Base-by-base conservation (phyloP, 371 early-diverging fungal species). In the Zychaea mexicana region DNA sequence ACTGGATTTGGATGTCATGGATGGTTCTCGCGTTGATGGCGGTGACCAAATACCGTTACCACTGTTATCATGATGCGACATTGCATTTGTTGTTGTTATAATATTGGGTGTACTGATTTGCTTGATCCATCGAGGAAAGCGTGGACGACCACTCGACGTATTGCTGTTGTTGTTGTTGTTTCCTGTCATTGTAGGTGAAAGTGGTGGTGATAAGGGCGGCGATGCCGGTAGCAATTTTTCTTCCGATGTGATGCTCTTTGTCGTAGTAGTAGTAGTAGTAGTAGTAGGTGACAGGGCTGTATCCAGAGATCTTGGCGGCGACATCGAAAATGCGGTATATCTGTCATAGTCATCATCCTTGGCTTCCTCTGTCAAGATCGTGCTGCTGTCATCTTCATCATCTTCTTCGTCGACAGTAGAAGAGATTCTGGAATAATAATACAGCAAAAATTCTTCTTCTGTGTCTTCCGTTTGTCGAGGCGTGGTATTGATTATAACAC, bases 91-190 rank as follows among this genome's bases (percentile, higher is more conserved):
- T 22, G 33, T 56, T 56, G 8, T 30, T 13, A 56, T 33, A 15
- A n/a, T 56, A 21, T 24, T 33, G 9, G 36, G 38, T 12, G 46
- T 24, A 36, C 63, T 56, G 13, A 63, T 63, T 56, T 63, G 63
- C 24, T 46, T 56, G 6, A 63, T 42, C 63, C 63, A 63, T 21
- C 57, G 63, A 8, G 63, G 63, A 31, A 63, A 30, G 1, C 63
- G 52, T 12, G 49, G 47, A 9, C 46, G 32, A 24, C 32, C n/a
- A n/a, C n/a, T n/a, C n/a, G n/a, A n/a, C n/a, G n/a, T n/a, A n/a
- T n/a, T n/a, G n/a, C n/a, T n/a, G n/a, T n/a, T n/a, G n/a, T n/a
- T n/a, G n/a, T n/a, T n/a, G n/a, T n/a, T n/a, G n/a, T n/a, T n/a
- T n/a, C n/a, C n/a, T n/a, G n/a, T 38, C 15, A 21, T 21, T 9